A percentile compares a stretch with the other conserved stretches of the same genome.
phyloP scores from a whole-genome alignment of 78 protist species.

The Emiliania huxleyi region DNA sequence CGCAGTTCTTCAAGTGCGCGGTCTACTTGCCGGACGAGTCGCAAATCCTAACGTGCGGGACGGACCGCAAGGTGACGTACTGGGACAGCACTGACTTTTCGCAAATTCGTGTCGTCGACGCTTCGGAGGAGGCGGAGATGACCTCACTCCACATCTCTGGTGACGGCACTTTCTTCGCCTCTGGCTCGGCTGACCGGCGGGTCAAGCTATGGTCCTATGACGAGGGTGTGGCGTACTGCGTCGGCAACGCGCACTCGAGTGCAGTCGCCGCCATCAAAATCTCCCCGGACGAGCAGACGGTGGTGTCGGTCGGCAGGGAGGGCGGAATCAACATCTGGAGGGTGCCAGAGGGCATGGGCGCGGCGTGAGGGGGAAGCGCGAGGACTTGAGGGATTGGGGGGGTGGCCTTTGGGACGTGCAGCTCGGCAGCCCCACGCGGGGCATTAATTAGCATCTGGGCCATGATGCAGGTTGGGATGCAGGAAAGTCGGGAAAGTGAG shows the following conservation, averaged over 20 bases:
- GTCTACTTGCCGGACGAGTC: slow-evolving; percentile 65
- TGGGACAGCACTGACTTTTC: slow-evolving; percentile 68
- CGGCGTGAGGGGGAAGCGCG: too few relatives aligned
- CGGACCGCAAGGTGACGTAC: slow-evolving; percentile 66
- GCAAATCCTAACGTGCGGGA: slow-evolving; percentile 69
- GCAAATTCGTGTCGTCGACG: slow-evolving; percentile 63
- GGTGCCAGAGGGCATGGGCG: background rate
- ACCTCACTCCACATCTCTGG: slow-evolving; percentile 42
- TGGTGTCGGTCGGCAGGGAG: slow-evolving; percentile 49
- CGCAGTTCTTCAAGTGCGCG: slow-evolving; percentile 44
- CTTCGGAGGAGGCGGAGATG: slow-evolving; percentile 43
- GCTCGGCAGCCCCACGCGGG: too few relatives aligned
- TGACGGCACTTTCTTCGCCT: slow-evolving; percentile 45
- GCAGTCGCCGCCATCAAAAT: slow-evolving; percentile 4
- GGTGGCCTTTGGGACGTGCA: too few relatives aligned
- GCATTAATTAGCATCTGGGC: too few relatives aligned
- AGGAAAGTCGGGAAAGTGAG: too few relatives aligned
- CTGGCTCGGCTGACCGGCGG: slow-evolving; percentile 52
- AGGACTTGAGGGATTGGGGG: too few relatives aligned
- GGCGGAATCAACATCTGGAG: background rate
- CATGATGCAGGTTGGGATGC: too few relatives aligned
- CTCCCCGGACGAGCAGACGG: slow-evolving; percentile 49
- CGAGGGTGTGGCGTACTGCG: slow-evolving; percentile 33
- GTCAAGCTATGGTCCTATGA: slow-evolving; percentile 64
- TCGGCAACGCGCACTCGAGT: slow-evolving; percentile 62